Evolutionary conservation across 2,329 filamentous ascomycete species (phyloP).

Genomic region (Knoxdaviesia proteae): DNA sequence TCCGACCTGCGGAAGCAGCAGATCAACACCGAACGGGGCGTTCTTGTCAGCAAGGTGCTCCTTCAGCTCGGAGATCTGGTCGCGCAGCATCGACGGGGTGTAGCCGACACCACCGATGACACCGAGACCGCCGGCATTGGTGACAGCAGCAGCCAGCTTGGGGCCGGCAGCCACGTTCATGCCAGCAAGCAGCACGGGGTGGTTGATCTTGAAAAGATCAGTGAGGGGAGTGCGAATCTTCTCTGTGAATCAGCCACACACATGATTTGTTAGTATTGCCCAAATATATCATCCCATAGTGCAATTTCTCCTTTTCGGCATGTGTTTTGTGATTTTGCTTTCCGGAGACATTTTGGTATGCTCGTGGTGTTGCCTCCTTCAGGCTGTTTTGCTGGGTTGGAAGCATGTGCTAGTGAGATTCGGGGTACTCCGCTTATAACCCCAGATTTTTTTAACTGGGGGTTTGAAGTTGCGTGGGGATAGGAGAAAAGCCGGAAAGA

Average conservation of each 20-base stretch:
- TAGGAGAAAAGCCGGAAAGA: no score
- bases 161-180: slow-evolving; percentile 99
- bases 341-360: no score
- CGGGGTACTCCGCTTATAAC: no score
- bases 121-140: slow-evolving; percentile 88
- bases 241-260: slow-evolving; percentile 29
- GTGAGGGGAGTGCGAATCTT: slow-evolving; percentile 80
- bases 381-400: no score
- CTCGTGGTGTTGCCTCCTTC: no score
- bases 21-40: slow-evolving; percentile 83
- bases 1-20: slow-evolving; percentile 84
- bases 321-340: no score
- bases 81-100: slow-evolving; percentile 88
- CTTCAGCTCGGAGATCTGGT: slow-evolving; percentile 92
- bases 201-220: slow-evolving; percentile 94
- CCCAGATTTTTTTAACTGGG: no score
- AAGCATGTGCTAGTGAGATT: no score
- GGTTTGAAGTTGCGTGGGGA: no score
- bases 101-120: slow-evolving; percentile 93
- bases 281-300: no score
- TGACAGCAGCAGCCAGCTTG: slow-evolving; percentile 87
- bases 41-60: slow-evolving; percentile 72
- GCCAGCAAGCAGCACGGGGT: slow-evolving; percentile 84
- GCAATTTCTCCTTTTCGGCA: no score
- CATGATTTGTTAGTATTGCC: neutral